phyloP scores from a whole-genome alignment of 306 rosid genomes.

The Cucurbita pepo region DNA sequence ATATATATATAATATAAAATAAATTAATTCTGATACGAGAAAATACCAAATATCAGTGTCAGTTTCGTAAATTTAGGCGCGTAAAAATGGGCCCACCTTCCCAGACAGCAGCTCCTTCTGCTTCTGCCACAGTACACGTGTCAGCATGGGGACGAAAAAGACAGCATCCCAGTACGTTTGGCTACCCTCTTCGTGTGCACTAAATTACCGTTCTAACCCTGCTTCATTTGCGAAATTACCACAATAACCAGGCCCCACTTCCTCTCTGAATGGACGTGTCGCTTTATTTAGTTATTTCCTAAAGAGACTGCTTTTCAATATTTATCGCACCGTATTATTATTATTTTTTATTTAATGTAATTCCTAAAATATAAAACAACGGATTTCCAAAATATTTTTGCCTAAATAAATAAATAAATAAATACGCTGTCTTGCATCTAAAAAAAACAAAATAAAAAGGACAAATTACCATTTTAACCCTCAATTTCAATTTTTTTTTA shows the following conservation, averaged over 20 bases:
- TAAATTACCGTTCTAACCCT: background rate
- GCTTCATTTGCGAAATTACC: background rate
- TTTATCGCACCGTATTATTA: background rate
- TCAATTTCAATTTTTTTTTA: too few species aligned
- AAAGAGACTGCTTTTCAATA: background rate
- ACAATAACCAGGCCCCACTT: background rate
- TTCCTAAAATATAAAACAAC: conserved; percentile 1
- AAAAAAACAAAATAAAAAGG: too few species aligned
- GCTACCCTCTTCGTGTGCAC: background rate
- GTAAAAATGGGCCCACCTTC: conserved; percentile 12
- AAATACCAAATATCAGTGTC: background rate
- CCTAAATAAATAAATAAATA: background rate
- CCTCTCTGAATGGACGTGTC: background rate
- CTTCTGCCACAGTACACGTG: conserved; percentile 34
- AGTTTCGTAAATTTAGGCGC: conserved; percentile 16
- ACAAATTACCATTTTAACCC: too few species aligned
- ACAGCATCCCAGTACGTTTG: conserved; percentile 17
- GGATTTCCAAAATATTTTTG: background rate
- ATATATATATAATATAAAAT: too few species aligned
- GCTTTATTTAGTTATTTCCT: background rate
- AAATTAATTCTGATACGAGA: background rate
- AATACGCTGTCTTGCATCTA: background rate
- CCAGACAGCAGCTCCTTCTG: conserved; percentile 10
- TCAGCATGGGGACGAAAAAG: conserved; percentile 38
- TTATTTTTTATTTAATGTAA: background rate